Percentiles rank a stretch among this genome's conserved stretches.
Conservation (phyloP, 2,329 filamentous ascomycete species). For the Fusarium pilosicola region DNA sequence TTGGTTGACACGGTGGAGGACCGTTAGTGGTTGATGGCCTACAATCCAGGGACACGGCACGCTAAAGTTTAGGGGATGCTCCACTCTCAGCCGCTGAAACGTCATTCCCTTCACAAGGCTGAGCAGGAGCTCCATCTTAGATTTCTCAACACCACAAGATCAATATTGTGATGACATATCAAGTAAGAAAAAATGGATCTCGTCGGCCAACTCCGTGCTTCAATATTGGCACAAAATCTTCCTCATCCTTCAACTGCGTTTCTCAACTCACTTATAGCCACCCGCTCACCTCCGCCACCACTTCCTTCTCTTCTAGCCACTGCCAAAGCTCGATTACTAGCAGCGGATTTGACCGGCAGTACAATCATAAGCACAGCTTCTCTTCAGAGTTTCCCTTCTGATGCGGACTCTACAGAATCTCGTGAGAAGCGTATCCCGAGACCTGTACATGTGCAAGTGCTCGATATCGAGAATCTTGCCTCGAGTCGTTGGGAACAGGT, state of each 20-base stretch:
- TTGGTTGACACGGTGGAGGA: conserved; percentile 34
- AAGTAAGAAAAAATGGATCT: conserved; percentile 45
- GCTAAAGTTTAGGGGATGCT: conserved; percentile 35
- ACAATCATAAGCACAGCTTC: conserved; percentile 58
- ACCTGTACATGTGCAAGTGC: conserved; percentile 80
- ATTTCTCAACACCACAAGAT: conserved; percentile 20
- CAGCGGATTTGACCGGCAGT: conserved; percentile 73
- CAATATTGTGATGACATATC: not conserved
- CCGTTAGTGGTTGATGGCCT: conserved; percentile 27
- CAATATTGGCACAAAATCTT: conserved; percentile 64
- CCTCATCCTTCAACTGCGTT: conserved; percentile 65
- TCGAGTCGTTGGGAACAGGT: conserved; percentile 87
- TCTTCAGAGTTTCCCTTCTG: conserved; percentile 60
- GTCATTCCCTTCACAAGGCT: conserved; percentile 41
- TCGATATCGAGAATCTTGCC: conserved; percentile 86
- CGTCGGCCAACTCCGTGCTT: conserved; percentile 59
- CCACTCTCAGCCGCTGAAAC: conserved; percentile 39
- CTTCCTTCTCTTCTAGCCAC: conserved; percentile 80
- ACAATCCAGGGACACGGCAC: conserved; percentile 16
- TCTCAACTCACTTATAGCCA: conserved; percentile 70
- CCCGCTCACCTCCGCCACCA: conserved; percentile 67
- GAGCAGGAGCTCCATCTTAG: not conserved
- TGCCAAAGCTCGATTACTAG: conserved; percentile 81
- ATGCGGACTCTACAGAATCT: conserved; percentile 61
- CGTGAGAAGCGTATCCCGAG: conserved; percentile 66